Conservation (phyloP, 75 land plant genomes). For the Pseudotsuga menziesii region DNA sequence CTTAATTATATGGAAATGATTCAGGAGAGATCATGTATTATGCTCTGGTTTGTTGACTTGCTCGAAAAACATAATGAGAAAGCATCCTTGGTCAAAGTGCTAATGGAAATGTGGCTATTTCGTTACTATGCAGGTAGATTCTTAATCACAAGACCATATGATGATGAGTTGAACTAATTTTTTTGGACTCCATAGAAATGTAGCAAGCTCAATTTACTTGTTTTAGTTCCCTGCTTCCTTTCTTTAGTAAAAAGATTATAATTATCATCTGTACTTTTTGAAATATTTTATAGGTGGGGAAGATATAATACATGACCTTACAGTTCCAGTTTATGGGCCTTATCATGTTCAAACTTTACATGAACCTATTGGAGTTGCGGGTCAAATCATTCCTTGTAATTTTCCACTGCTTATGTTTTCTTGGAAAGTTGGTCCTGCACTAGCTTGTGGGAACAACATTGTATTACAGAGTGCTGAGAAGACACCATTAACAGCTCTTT, state of each 20-base stretch:
- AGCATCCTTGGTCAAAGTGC: conserved; percentile 50
- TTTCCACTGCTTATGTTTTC: conserved; percentile 46
- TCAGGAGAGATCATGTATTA: conserved; percentile 62
- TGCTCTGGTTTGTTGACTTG: conserved; percentile 70
- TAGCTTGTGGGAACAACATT: conserved; percentile 45
- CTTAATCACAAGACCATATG: not conserved
- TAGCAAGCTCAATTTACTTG: no score
- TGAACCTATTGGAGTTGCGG: conserved; percentile 59
- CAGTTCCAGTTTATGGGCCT: conserved; percentile 32
- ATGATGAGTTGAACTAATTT: no score
- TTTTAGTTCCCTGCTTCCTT: no score
- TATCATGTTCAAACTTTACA: conserved; percentile 37
- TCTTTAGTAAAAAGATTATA: no score
- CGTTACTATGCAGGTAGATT: conserved; percentile 72
- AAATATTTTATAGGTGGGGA: conserved; percentile 42
- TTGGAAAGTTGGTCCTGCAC: conserved; percentile 58
- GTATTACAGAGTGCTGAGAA: conserved; percentile 54
- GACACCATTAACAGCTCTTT: conserved; percentile 45
- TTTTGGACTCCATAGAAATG: no score
- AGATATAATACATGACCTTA: conserved; percentile 49
- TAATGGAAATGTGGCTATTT: conserved; percentile 44
- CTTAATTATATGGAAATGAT: not conserved
- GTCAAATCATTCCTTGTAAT: conserved; percentile 67
- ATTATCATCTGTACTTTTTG: no score
- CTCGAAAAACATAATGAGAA: conserved; percentile 80